A percentile compares a stretch with the other conserved stretches of the same genome.
Evolutionary conservation across 495 filamentous ascomycete genomes (phyloP).

Genomic region (Amphirosellinia nigrospora): DNA sequence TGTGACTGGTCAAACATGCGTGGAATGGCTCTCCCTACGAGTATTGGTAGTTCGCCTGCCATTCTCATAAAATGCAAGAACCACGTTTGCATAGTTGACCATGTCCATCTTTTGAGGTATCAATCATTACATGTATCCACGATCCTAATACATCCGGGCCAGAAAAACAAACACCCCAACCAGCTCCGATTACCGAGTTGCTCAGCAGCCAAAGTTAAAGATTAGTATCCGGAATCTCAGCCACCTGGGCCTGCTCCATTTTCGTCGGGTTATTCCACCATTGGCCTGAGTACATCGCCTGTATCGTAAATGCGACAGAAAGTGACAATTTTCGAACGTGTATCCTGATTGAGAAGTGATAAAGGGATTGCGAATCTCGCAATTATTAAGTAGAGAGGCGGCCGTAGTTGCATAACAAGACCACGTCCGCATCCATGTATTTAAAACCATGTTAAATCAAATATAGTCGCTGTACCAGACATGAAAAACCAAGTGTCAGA

Average conservation of each 20-base stretch:
- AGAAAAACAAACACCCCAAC: conserved; percentile 28
- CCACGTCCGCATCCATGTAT: conserved; percentile 3
- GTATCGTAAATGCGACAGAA: conserved; percentile 41
- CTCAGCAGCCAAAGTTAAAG: conserved; percentile 42
- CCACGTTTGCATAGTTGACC: conserved; percentile 16
- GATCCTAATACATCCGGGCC: conserved; percentile 22
- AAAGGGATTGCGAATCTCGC: conserved; percentile 35
- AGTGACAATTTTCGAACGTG: conserved; percentile 39
- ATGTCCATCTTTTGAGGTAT: conserved; percentile 31
- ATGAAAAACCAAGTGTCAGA: conserved; percentile 53
- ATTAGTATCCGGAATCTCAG: conserved; percentile 52
- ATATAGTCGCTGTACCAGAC: conserved; percentile 59
- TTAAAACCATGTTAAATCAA: conserved; percentile 32
- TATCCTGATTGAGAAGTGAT: conserved; percentile 33
- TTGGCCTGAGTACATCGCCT: conserved; percentile 43
- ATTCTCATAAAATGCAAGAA: background rate
- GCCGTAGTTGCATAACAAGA: background rate
- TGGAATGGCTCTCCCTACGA: background rate
- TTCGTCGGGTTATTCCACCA: conserved; percentile 44
- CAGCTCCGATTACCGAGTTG: conserved; percentile 37
- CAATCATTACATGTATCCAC: conserved; percentile 32
- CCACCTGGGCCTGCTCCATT: conserved; percentile 56
- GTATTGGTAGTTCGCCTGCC: background rate
- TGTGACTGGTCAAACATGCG: background rate
- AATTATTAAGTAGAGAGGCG: conserved; percentile 30